phyloP scores from a whole-genome alignment of 306 rosid genomes.

The Ormosia semicastrata region DNA sequence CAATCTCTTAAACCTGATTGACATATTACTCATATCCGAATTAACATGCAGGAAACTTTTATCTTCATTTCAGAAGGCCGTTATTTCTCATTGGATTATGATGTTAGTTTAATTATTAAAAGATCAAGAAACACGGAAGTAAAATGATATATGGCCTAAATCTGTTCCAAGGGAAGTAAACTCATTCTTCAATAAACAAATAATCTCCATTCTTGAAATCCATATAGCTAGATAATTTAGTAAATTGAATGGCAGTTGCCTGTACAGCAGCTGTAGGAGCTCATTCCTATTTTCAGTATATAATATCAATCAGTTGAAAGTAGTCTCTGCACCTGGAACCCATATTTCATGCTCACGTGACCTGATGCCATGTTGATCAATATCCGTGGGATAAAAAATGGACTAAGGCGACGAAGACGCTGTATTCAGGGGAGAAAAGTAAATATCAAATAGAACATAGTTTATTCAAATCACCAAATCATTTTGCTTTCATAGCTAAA shows the following conservation, averaged over 20 bases:
- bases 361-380: constrained; percentile 97
- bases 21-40: constrained; percentile 16
- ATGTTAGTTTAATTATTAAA: neutral
- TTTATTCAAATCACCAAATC: constrained; percentile 13
- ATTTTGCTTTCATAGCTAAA: constrained; percentile 10
- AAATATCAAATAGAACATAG: neutral
- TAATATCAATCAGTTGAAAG: constrained; percentile 25
- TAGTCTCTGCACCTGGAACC: constrained; percentile 67
- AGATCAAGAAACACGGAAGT: constrained; percentile 15
- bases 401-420: constrained; percentile 95
- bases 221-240: neutral
- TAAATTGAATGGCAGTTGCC: neutral
- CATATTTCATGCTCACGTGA: constrained; percentile 96
- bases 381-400: constrained; percentile 92
- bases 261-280: constrained; percentile 2
- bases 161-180: neutral
- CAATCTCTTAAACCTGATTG: constrained; percentile 15
- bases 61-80: constrained; percentile 9
- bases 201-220: constrained; percentile 19
- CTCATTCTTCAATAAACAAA: neutral
- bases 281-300: constrained; percentile 13
- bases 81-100: constrained; percentile 2
- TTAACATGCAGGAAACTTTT: neutral
- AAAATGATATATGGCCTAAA: constrained; percentile 12
- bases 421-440: constrained; percentile 31